Conservation (phyloP, 306 rosid species). For the Medicago lupulina region DNA sequence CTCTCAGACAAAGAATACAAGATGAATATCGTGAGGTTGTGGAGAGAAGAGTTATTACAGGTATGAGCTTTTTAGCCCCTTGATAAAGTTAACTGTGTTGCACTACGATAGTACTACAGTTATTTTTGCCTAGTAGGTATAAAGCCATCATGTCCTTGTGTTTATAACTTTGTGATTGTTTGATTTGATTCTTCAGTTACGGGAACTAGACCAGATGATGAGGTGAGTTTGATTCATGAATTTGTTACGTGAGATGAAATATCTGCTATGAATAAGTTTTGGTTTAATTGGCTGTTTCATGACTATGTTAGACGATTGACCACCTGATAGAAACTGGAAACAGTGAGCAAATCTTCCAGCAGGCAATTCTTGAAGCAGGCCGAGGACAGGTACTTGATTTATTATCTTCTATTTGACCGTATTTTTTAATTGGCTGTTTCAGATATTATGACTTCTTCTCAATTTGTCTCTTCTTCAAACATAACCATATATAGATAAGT, state of each 20-base stretch:
- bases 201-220: constrained; percentile 93
- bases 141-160: constrained; percentile 39
- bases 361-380: constrained; percentile 85
- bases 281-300: constrained; percentile 47
- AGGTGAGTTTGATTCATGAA: constrained; percentile 62
- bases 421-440: background rate
- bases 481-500: constrained; percentile 8
- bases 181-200: constrained; percentile 68
- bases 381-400: constrained; percentile 80
- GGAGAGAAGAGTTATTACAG: constrained; percentile 97
- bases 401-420: constrained; percentile 5
- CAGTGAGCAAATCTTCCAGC: constrained; percentile 92
- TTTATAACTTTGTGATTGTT: constrained; percentile 40
- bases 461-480: background rate
- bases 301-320: constrained; percentile 74
- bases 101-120: constrained; percentile 13
- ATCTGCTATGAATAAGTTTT: constrained; percentile 16
- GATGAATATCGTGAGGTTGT: constrained; percentile 99
- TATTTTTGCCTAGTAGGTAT: background rate
- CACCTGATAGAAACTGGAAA: constrained; percentile 95
- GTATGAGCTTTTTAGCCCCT: constrained; percentile 52
- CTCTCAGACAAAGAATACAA: constrained; percentile 91
- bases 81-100: constrained; percentile 35
- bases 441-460: constrained; percentile 13
- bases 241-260: constrained; percentile 37